phyloP scores from a whole-genome alignment of 2,329 filamentous ascomycete genomes.

The Ophiosphaerella narmari region DNA sequence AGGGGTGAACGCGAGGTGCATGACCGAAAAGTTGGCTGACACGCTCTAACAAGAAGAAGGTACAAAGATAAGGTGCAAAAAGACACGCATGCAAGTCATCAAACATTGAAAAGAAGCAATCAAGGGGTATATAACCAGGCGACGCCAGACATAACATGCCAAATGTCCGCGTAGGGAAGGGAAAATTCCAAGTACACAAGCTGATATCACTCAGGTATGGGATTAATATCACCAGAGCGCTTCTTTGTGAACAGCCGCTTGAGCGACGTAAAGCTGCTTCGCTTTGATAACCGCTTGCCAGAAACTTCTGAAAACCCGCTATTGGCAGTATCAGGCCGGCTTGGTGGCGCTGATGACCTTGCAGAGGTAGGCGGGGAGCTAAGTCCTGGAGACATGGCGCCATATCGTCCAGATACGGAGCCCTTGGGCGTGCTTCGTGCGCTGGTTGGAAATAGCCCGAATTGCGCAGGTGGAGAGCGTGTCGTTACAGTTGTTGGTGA shows the following conservation, averaged over 20 bases:
- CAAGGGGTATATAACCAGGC: slow-evolving; percentile 41
- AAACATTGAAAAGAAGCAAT: slow-evolving; percentile 16
- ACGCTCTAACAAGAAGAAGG: neutral
- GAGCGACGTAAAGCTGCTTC: slow-evolving; percentile 42
- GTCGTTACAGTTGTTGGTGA: slow-evolving; percentile 31
- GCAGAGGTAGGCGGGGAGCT: slow-evolving; percentile 12
- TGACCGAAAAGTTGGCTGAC: neutral
- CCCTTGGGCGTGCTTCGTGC: slow-evolving; percentile 38
- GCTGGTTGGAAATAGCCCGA: slow-evolving; percentile 42
- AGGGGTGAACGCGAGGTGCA: neutral
- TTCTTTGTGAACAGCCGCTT: slow-evolving; percentile 45
- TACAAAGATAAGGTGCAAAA: slow-evolving; percentile 7
- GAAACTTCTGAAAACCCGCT: slow-evolving; percentile 28
- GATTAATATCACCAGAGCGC: slow-evolving; percentile 36
- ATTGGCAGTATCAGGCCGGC: slow-evolving; percentile 36
- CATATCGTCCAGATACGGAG: slow-evolving; percentile 35
- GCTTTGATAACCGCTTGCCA: slow-evolving; percentile 34
- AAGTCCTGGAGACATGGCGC: slow-evolving; percentile 30
- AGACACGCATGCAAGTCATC: neutral
- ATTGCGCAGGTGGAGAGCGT: slow-evolving; percentile 41
- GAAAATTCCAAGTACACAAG: slow-evolving; percentile 8
- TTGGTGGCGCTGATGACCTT: slow-evolving; percentile 20
- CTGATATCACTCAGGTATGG: slow-evolving; percentile 38
- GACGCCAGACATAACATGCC: slow-evolving; percentile 25
- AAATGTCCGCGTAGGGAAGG: slow-evolving; percentile 26